phyloP scores from a whole-genome alignment of 768 basidiomycete species.

The Paxillus rubicundulus region DNA sequence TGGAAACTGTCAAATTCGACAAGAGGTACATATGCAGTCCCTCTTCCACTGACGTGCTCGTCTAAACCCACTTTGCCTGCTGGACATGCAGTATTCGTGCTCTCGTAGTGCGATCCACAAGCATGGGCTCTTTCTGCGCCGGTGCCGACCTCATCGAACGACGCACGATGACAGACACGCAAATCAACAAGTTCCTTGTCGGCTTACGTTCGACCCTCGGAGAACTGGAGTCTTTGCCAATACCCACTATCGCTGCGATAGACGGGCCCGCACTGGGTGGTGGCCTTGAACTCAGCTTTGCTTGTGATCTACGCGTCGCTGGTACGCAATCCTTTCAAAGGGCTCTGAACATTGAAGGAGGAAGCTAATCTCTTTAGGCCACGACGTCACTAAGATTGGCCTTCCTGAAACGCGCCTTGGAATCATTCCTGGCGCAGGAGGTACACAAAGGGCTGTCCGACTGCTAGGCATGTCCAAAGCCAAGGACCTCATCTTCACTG shows the following conservation, averaged over 20 bases:
- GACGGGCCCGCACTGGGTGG: conserved; percentile 93
- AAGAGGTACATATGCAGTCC: conserved; percentile 44
- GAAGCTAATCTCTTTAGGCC: conserved; percentile 37
- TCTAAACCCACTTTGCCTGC: neutral
- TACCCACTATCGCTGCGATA: conserved; percentile 90
- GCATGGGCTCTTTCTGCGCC: conserved; percentile 81
- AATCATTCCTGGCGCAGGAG: conserved; percentile 92
- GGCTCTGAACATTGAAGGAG: neutral
- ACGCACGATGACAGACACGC: conserved; percentile 71
- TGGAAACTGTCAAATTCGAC: conserved; percentile 66
- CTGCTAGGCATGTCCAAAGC: conserved; percentile 77
- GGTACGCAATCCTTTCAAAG: conserved; percentile 45
- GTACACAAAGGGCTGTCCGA: conserved; percentile 79
- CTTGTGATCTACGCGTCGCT: conserved; percentile 88
- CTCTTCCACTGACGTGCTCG: neutral
- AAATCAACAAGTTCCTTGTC: conserved; percentile 75
- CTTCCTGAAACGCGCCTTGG: conserved; percentile 75
- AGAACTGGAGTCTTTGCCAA: conserved; percentile 75
- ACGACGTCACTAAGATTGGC: conserved; percentile 78
- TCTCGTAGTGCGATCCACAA: conserved; percentile 79
- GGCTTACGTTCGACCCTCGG: conserved; percentile 70
- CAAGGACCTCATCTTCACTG: conserved; percentile 86
- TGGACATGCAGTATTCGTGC: conserved; percentile 57
- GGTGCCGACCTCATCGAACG: conserved; percentile 89
- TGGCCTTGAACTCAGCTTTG: conserved; percentile 84